Conservation (phyloP, 1,284 basidiomycete genomes). For the Cystobasidium slooffiae region DNA sequence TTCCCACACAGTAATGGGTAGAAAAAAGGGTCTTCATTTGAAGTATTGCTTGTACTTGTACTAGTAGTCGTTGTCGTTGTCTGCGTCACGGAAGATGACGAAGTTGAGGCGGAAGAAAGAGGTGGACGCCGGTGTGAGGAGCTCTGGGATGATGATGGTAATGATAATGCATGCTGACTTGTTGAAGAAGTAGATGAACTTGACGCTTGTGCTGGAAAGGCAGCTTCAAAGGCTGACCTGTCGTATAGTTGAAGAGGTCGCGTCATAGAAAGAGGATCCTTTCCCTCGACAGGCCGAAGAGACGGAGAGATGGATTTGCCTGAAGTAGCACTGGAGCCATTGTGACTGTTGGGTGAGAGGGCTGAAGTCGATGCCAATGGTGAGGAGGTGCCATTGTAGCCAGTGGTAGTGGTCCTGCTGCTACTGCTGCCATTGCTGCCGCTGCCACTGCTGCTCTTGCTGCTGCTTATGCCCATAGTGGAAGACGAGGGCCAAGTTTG, state of each 20-base stretch:
- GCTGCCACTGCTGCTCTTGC: background rate
- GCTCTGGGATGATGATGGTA: background rate
- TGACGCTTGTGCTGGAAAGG: background rate
- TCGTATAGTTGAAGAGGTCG: background rate
- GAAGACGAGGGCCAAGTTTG: too few relatives aligned
- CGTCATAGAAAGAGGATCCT: background rate
- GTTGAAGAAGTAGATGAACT: too few relatives aligned
- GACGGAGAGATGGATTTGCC: background rate
- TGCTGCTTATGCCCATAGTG: background rate
- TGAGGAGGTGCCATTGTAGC: background rate
- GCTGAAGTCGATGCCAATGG: background rate
- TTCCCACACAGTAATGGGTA: slow-evolving; percentile 17
- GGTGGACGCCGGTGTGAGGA: background rate
- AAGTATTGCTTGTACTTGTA: background rate
- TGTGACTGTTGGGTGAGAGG: background rate
- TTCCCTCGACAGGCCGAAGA: background rate
- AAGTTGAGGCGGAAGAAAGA: background rate
- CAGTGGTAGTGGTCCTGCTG: background rate
- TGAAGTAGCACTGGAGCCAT: background rate
- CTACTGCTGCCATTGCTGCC: background rate
- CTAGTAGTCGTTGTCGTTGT: background rate
- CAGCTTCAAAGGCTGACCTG: background rate
- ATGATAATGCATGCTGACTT: background rate
- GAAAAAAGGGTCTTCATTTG: slow-evolving; percentile 16
- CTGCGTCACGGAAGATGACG: background rate